Conservation (phyloP, 2,329 filamentous ascomycete species). For the Xylariomycetidae sp. region DNA sequence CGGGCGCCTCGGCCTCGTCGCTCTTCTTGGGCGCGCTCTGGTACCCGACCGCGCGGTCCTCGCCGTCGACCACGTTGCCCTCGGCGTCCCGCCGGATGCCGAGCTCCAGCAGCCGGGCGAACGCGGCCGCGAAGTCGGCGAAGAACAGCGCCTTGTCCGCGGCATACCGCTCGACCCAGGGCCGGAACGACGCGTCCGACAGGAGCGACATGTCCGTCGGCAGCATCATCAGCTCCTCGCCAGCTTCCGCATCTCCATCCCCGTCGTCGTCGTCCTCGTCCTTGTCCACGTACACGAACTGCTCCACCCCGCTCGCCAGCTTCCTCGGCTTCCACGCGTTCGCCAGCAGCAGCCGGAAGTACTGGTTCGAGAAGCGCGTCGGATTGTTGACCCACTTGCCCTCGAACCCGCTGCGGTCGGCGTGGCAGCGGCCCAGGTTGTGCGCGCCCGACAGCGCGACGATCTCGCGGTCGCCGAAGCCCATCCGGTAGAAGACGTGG, state of each 20-base stretch:
- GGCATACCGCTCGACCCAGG: slow-evolving; percentile 56
- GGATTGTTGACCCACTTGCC: slow-evolving; percentile 33
- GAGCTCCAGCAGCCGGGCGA: slow-evolving; percentile 57
- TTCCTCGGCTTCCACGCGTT: slow-evolving; percentile 26
- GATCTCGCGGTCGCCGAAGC: slow-evolving; percentile 93
- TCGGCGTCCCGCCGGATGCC: slow-evolving; percentile 51
- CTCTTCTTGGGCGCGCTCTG: no score
- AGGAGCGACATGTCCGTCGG: slow-evolving; percentile 58
- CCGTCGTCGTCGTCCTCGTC: slow-evolving; percentile 42
- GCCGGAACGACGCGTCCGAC: slow-evolving; percentile 46
- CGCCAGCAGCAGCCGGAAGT: slow-evolving; percentile 28
- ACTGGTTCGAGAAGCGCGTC: slow-evolving; percentile 34
- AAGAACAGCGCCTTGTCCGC: slow-evolving; percentile 60
- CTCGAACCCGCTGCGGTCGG: slow-evolving; percentile 27
- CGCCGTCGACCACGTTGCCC: slow-evolving; percentile 49
- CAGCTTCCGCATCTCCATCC: slow-evolving; percentile 46
- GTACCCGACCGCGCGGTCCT: slow-evolving; percentile 50
- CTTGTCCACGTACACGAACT: slow-evolving; percentile 57
- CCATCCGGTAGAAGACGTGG: slow-evolving; percentile 90
- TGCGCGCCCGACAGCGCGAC: slow-evolving; percentile 83
- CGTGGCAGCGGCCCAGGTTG: slow-evolving; percentile 70
- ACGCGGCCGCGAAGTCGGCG: slow-evolving; percentile 52
- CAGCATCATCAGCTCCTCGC: slow-evolving; percentile 62
- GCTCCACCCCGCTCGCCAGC: slow-evolving; percentile 23
- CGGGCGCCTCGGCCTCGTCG: no score